Percentiles rank a stretch among this genome's conserved stretches.
These are phyloP conservation scores for Hypsizygus marmoreus DNA, from an alignment of 768 basidiomycete genomes.

Conservation along the genomic window DNA sequence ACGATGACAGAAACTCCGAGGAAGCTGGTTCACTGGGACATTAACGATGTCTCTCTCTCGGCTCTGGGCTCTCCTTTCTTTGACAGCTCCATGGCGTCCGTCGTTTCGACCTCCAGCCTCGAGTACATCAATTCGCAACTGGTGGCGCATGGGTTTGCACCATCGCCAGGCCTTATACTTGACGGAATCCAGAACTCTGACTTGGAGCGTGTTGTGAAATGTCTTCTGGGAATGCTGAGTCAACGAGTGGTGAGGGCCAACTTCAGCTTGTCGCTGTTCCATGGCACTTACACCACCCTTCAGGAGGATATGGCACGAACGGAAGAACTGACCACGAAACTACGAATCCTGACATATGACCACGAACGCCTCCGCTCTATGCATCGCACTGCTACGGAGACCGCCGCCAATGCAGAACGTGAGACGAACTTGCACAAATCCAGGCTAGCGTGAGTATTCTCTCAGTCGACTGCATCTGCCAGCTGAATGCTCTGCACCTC, in stretches of 20 bases:
- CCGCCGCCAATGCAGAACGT: slow-evolving; percentile 72
- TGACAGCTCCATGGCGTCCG: slow-evolving; percentile 46
- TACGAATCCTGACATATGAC: slow-evolving; percentile 79
- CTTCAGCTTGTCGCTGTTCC: slow-evolving; percentile 1
- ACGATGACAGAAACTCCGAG: slow-evolving; percentile 45
- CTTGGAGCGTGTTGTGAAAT: slow-evolving; percentile 64
- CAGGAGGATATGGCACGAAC: slow-evolving; percentile 77
- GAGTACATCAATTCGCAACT: slow-evolving; percentile 85
- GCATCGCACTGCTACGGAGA: slow-evolving; percentile 60
- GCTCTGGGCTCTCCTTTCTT: slow-evolving; percentile 45
- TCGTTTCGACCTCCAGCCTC: slow-evolving; percentile 59
- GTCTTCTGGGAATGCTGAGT: slow-evolving; percentile 72
- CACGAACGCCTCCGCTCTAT: slow-evolving; percentile 73
- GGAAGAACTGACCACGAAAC: slow-evolving; percentile 73
- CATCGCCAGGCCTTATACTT: slow-evolving; percentile 64
- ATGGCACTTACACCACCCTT: slow-evolving; percentile 1
- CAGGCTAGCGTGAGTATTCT: slow-evolving; percentile 61
- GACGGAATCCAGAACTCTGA: slow-evolving; percentile 62
- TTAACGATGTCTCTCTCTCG: slow-evolving; percentile 45
- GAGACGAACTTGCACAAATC: slow-evolving; percentile 76
- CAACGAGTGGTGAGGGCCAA: slow-evolving; percentile 68
- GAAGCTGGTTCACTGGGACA: slow-evolving; percentile 56
- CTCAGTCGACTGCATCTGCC: background rate
- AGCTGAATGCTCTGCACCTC: background rate
- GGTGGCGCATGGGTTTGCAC: slow-evolving; percentile 75